Conservation (phyloP, 192 early-diverging fungal species). For the Rhizoclosmatium sp. region DNA sequence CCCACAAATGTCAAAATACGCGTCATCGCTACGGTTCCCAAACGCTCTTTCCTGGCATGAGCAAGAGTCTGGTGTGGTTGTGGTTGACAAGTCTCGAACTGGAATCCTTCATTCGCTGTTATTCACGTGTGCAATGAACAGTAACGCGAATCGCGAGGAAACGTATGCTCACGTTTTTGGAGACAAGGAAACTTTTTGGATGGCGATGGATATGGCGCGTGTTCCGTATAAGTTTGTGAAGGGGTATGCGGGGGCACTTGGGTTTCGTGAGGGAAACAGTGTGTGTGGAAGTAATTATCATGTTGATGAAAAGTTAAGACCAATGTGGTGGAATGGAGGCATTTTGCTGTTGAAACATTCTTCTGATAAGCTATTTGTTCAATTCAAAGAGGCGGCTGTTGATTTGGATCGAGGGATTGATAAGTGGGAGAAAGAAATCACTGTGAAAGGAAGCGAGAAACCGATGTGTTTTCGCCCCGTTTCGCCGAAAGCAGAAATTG, state of each 20-base stretch:
- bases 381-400: conserved; percentile 13
- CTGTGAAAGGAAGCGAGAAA: neutral
- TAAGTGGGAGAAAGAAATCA: conserved; percentile 40
- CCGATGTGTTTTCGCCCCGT: conserved; percentile 44
- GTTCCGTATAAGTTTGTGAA: conserved; percentile 65
- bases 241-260: conserved; percentile 61
- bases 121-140: conserved; percentile 62
- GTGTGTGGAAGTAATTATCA: conserved; percentile 47
- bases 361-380: neutral
- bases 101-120: conserved; percentile 57
- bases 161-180: conserved; percentile 28
- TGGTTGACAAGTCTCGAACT: conserved; percentile 63
- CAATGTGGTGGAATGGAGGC: conserved; percentile 53
- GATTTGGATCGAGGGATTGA: conserved; percentile 13
- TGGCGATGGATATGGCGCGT: conserved; percentile 64
- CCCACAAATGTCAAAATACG: conserved; percentile 53
- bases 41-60: conserved; percentile 57
- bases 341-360: conserved; percentile 42
- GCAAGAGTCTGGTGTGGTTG: conserved; percentile 69
- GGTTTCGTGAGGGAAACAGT: conserved; percentile 39
- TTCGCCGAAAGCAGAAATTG: conserved; percentile 6
- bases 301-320: conserved; percentile 35
- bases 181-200: conserved; percentile 69
- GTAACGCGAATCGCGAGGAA: conserved; percentile 17
- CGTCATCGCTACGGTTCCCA: conserved; percentile 49